Evolutionary conservation across 345 rosid species (phyloP).

Genomic region (Toxicodendron radicans): DNA sequence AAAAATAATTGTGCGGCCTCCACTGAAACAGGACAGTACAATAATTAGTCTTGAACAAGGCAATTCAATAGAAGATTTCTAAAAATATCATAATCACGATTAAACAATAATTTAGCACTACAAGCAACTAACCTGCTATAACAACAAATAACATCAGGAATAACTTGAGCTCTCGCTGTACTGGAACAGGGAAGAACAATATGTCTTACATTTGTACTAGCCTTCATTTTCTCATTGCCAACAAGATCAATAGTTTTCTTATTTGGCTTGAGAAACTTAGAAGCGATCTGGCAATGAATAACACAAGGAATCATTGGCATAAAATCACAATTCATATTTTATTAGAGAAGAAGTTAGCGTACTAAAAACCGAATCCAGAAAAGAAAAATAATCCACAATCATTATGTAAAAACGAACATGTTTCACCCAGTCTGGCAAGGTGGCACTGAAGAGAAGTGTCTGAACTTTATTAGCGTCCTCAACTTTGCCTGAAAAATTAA

Average conservation of each 20-base stretch:
- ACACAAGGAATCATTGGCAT: neutral
- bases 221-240: constrained; percentile 98
- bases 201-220: constrained; percentile 87
- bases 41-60: constrained; percentile 1
- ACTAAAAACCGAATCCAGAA: neutral
- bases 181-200: constrained; percentile 76
- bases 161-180: constrained; percentile 71
- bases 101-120: neutral
- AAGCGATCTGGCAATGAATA: constrained; percentile 52
- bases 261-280: constrained; percentile 66
- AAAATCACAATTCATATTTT: neutral
- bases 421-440: constrained; percentile 89
- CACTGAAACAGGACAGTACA: constrained; percentile 48
- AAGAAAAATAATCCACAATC: neutral
- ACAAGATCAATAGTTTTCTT: constrained; percentile 96
- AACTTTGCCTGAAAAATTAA: constrained; percentile 68
- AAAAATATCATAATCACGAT: neutral
- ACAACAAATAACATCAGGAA: constrained; percentile 89
- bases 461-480: constrained; percentile 80
- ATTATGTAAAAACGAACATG: constrained; percentile 44
- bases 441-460: constrained; percentile 99
- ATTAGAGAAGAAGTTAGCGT: neutral
- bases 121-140: constrained; percentile 70
- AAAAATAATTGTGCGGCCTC: constrained; percentile 90
- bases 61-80: neutral